These are phyloP conservation scores for Pachysandra terminalis DNA, from an alignment of 164 flowering plant genomes.

Conservation along the genomic window DNA sequence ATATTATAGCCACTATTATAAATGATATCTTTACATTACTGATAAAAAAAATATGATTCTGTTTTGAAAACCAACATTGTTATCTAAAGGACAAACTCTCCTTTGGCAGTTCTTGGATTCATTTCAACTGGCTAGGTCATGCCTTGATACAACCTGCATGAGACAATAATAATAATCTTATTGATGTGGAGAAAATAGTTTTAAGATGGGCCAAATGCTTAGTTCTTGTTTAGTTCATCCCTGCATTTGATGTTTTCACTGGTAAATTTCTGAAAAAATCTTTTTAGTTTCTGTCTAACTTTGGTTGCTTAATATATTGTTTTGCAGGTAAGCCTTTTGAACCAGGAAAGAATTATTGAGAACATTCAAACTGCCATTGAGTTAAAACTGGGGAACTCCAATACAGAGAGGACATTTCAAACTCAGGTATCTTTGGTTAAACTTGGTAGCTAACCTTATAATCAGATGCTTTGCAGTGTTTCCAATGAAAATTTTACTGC, in stretches of 20 bases:
- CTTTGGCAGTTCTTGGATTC: no score
- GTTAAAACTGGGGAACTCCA: constrained; percentile 64
- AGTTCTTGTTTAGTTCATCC: background rate
- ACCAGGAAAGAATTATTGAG: constrained; percentile 84
- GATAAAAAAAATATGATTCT: no score
- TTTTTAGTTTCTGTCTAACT: background rate
- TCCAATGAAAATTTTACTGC: background rate
- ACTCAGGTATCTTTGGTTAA: constrained; percentile 55
- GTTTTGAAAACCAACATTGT: no score
- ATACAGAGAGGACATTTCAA: constrained; percentile 63
- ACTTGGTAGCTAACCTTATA: background rate
- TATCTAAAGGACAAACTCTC: no score
- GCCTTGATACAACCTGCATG: background rate
- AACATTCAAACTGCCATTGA: constrained; percentile 77
- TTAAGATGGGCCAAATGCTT: background rate
- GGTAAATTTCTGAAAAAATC: background rate
- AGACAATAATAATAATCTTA: background rate
- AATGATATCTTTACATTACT: no score
- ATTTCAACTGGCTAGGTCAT: no score
- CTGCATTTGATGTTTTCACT: background rate
- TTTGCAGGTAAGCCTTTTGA: constrained; percentile 90
- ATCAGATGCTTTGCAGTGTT: background rate
- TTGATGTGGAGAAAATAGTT: no score
- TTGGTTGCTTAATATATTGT: constrained; percentile 3
- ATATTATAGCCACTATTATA: no score